Base-by-base conservation (phyloP, 2,329 filamentous ascomycete genomes). In the Ceratocystis albifundus region DNA sequence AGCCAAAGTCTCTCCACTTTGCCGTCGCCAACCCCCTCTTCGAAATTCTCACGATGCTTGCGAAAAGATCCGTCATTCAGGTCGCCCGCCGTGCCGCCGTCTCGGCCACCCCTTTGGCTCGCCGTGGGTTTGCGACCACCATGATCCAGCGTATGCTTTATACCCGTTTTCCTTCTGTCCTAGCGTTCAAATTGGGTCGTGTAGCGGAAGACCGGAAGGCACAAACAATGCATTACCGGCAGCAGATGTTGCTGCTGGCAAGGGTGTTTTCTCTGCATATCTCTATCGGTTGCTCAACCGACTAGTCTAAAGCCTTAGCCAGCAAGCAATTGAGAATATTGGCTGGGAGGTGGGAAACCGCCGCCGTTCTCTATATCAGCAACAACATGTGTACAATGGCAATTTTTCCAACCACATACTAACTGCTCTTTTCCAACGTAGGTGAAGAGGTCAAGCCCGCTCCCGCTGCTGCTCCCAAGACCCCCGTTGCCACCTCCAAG, bases 51-150 rank as follows among this genome's bases (percentile, higher is more conserved):
- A 75, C 72, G 73, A 86, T 87, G 84, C 84, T 86, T 72, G 75
- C 87, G 75, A 82, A 85, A 80, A 84, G 84, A 75, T 80, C 84
- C 74, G 83, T 80, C 75, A 73, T 84, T 71, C 77, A 80, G 71
- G 82, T 79, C 74, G 84, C 83, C 73, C 84, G 84, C 75, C 82
- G 84, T 69, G 67, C 64, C 71, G 76, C 73, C 69, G 84, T 80
- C 69, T 79, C 80, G 69, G 72, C 76, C 66, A 63, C 73, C 66
- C 82, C 83, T 70, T 76, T 77, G 70, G 76, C 80, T 74, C 79
- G 80, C 72, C 84, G 84, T 75, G 80, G 77, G 76, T 84, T 87
- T 75, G 77, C 81, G 71, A 84, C 80, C 74, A 82, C 83, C 69
- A 76, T 84, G 71, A 76, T 82, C 74, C 84, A 83, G 77, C 80